These are phyloP conservation scores for Trichopus zeylanicus DNA, from an alignment of 116 monocot species.

Conservation along the genomic window DNA sequence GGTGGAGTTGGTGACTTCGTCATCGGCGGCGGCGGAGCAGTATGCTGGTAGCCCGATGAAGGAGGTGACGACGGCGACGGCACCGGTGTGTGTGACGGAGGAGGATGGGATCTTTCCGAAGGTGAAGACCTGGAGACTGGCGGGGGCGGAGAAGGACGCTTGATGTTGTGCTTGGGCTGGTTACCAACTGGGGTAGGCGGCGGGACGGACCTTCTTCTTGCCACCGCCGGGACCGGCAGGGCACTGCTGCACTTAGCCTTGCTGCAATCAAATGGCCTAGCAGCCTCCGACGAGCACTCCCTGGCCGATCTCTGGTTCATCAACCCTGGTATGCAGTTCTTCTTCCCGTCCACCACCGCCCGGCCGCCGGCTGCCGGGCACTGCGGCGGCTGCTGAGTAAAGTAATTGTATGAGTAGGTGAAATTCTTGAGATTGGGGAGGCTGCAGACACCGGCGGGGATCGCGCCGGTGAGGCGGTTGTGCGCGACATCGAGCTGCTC, in stretches of 20 bases:
- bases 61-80: constrained; percentile 5
- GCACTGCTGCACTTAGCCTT: constrained; percentile 14
- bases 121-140: constrained; percentile 10
- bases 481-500: constrained; percentile 24
- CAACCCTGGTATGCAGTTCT: constrained; percentile 51
- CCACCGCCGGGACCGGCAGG: not conserved
- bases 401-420: constrained; percentile 61
- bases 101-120: constrained; percentile 12
- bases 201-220: not conserved
- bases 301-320: constrained; percentile 23
- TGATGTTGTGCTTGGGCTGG: not conserved
- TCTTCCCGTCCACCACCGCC: constrained; percentile 16
- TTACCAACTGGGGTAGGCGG: constrained; percentile 7
- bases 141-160: constrained; percentile 12
- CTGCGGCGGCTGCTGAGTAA: constrained; percentile 1
- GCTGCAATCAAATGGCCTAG: constrained; percentile 41
- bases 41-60: no score
- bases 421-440: constrained; percentile 50
- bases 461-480: constrained; percentile 41
- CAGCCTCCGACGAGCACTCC: constrained; percentile 33
- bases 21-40: no score
- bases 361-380: not conserved
- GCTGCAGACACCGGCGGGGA: constrained; percentile 31
- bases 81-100: not conserved
- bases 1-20: no score